These are phyloP conservation scores for Neophaeococcomyces mojaviensis DNA, from an alignment of 2,329 filamentous ascomycete genomes.

Conservation along the genomic window DNA sequence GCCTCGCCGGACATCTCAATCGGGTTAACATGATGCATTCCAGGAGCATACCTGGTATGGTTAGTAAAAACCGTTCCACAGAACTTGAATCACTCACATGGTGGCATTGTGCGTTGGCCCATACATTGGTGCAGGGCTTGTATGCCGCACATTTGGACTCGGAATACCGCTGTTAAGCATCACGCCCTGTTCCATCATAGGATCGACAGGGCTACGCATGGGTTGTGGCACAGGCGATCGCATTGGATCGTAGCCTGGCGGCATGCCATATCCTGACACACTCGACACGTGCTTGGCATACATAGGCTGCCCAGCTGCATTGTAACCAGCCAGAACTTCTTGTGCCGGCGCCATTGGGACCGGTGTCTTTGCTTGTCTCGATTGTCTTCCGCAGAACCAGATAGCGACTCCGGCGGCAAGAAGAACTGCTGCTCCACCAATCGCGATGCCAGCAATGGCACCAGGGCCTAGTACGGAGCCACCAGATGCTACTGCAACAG, in stretches of 20 bases:
- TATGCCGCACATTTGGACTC: constrained; percentile 1
- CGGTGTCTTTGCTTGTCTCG: neutral
- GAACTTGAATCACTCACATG: constrained; percentile 1
- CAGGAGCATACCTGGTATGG: neutral
- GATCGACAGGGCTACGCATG: constrained; percentile 3
- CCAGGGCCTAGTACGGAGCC: constrained; percentile 2
- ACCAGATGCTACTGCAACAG: neutral
- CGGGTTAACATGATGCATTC: neutral
- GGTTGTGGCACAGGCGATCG: neutral
- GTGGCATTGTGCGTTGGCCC: neutral
- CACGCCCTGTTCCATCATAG: neutral
- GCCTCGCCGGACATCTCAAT: constrained; percentile 2
- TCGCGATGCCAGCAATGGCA: constrained; percentile 12
- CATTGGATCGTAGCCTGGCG: constrained; percentile 4
- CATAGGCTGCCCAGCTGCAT: neutral
- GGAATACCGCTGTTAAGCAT: constrained; percentile 2
- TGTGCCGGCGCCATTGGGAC: neutral
- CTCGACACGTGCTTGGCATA: constrained; percentile 6
- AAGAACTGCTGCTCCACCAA: constrained; percentile 10
- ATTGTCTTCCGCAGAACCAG: constrained; percentile 10
- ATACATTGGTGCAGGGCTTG: neutral
- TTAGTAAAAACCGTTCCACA: neutral
- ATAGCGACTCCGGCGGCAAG: constrained; percentile 5
- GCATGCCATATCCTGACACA: constrained; percentile 1
- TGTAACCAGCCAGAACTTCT: neutral